Percentiles rank a stretch among this genome's conserved stretches.
Evolutionary conservation across 176 grass and related monocot genomes (phyloP).

Genomic region (Oryza glaberrima): DNA sequence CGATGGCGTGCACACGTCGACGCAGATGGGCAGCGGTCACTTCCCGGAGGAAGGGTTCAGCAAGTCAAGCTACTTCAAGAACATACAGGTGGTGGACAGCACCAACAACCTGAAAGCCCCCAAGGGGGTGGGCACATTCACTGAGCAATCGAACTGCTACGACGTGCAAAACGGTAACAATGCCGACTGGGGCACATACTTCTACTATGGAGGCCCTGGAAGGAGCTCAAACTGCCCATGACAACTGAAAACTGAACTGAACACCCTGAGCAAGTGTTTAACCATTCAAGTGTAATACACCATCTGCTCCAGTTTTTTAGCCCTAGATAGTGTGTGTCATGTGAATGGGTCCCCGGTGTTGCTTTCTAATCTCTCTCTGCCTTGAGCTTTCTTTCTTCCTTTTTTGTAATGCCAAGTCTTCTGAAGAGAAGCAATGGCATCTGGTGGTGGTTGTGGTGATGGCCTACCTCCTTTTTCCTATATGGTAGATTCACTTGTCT

Average conservation of each 20-base stretch:
- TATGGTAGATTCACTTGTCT: constrained; percentile 66
- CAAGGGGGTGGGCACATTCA: constrained; percentile 62
- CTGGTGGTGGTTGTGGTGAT: constrained; percentile 68
- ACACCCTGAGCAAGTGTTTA: background rate
- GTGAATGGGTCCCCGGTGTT: constrained; percentile 46
- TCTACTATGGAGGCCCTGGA: constrained; percentile 96
- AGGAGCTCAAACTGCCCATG: constrained; percentile 82
- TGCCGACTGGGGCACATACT: constrained; percentile 84
- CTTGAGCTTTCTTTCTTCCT: constrained; percentile 12
- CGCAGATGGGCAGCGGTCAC: constrained; percentile 90
- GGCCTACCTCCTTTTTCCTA: constrained; percentile 62
- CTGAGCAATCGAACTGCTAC: constrained; percentile 84
- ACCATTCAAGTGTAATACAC: constrained; percentile 42
- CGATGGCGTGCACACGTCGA: constrained; percentile 72
- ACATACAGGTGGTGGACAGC: constrained; percentile 80
- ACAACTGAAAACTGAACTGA: background rate
- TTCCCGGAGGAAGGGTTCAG: constrained; percentile 86
- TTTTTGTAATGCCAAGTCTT: constrained; percentile 56
- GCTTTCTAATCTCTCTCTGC: constrained; percentile 9
- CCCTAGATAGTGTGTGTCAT: constrained; percentile 50
- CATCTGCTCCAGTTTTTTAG: constrained; percentile 53
- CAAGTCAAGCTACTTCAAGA: constrained; percentile 92
- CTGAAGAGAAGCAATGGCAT: constrained; percentile 95
- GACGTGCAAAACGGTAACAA: constrained; percentile 79
- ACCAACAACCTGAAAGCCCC: constrained; percentile 72